Base-by-base conservation (phyloP, 2,329 filamentous ascomycete genomes). In the Calonectria montana region DNA sequence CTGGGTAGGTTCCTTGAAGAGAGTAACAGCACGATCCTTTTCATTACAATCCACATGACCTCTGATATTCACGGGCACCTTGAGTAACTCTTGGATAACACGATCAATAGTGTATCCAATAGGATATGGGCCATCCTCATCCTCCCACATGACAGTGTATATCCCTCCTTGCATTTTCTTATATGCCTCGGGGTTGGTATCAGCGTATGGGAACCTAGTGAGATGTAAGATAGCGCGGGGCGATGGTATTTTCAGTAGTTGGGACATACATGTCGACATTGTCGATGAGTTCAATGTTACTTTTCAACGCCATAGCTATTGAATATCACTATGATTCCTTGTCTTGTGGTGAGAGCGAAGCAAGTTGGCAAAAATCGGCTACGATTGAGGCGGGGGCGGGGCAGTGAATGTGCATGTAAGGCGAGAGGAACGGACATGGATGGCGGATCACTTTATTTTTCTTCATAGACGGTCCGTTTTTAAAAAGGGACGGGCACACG, bases 181-280 rank as follows among this genome's bases (percentile, higher is more conserved):
- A 82, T 93, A 91, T 63, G 86, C 85, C 70, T 88, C 81, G 12
- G 90, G 88, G 74, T 92, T 86, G 67, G 92, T 86, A 67, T 92
- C 87, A 68, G 89, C 88, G 83, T 97, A 94, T 1, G 95, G 95
- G 80, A 97, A 97, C 79, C 94, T 96, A 78, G 41, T 29, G 4
- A 63, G 48, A 18, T 35, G 39, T 74, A 29, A 73, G 71, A 18
- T 55, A 47, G 10, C 8, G n/a, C 10, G 12, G 48, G 3, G 6
- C 39, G 27, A 47, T 5, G 16, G 35, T 39, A 13, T 27, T 39
- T 39, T 59, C 2, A 15, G 3, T 21, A 12, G 10, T 9, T 4
- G 25, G 31, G n/a, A 63, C 76, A 61, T 75, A 76, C 76, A 77
- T 74, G 47, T 80, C 77, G 55, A 77, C 77, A 45, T 75, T 70